Base-by-base conservation (phyloP, 2,329 filamentous ascomycete species). In the Epichloe sibirici region DNA sequence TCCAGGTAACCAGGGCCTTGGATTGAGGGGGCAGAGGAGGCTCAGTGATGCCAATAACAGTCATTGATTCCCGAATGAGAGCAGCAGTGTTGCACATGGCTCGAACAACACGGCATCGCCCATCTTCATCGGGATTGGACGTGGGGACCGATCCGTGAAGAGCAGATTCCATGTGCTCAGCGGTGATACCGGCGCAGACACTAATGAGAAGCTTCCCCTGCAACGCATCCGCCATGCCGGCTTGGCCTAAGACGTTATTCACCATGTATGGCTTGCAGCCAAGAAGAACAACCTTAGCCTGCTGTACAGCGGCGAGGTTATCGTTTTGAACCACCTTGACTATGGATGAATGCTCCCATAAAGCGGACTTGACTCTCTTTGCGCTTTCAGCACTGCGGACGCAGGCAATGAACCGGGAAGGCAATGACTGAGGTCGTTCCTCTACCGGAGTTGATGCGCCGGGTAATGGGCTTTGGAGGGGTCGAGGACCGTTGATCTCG, bases 31-130 rank as follows among this genome's bases (percentile, higher is more conserved):
- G 72, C 13, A 88, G 71, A 3, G 82, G 75, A 8, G 82, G 79
- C 8, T 71, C 73, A 6, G 76, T 74, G 45, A 76, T 81, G 47
- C 81, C 82, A 58, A 95, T 85, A 51, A 93, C 82, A 4, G 85
- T 91, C 86, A 93, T 93, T 59, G 80, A 83, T 68, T 94, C 84
- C 46, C 87, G 73, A 53, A 94, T 85, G 48, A 87, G 76, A 28
- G 83, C 83, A 11, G 88, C 88, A 0, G 86, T 90, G 71, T 94
- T 94, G 59, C 88, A 88, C 80, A 94, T 89, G 51, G 85, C 88
- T 35, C 88, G 77, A 4, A 94, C 83, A 45, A 93, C 76, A 43
- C 78, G 74, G 67, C 80, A 86, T 40, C 73, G 70, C 31, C 74
- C 72, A 52, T 73, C 72, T 52, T 69, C 65, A 5, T 70, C 69